phyloP scores from a whole-genome alignment of 2,329 filamentous ascomycete species.

The Raffaelea arxii region DNA sequence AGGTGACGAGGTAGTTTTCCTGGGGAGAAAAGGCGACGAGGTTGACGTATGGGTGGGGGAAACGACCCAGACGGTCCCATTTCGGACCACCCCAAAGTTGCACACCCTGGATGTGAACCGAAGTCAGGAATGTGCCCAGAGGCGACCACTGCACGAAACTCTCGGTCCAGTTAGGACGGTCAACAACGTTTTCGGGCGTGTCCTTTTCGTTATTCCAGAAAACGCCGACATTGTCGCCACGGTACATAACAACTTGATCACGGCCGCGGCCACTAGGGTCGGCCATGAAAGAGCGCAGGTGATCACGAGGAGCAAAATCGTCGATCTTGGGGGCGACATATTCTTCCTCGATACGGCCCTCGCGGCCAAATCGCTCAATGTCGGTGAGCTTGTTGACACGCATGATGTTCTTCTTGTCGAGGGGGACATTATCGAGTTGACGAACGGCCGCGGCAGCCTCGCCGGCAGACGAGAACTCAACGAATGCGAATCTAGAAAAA shows the following conservation, averaged over 20 bases:
- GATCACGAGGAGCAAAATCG: slow-evolving; percentile 84
- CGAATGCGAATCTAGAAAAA: slow-evolving; percentile 67
- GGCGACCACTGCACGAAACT: slow-evolving; percentile 98
- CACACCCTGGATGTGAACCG: slow-evolving; percentile 90
- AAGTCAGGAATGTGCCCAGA: slow-evolving; percentile 85
- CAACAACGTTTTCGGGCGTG: slow-evolving; percentile 75
- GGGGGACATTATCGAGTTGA: slow-evolving; percentile 72
- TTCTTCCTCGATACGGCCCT: slow-evolving; percentile 86
- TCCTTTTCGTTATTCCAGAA: slow-evolving; percentile 99
- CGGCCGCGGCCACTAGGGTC: slow-evolving; percentile 71
- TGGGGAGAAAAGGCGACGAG: slow-evolving; percentile 89
- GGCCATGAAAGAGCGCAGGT: slow-evolving; percentile 85
- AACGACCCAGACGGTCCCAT: slow-evolving; percentile 86
- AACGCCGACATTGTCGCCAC: slow-evolving; percentile 82
- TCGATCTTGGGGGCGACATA: slow-evolving; percentile 76
- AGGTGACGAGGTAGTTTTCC: slow-evolving; percentile 91
- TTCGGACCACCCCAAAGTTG: slow-evolving; percentile 90
- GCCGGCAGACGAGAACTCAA: slow-evolving; percentile 85
- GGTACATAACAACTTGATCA: slow-evolving; percentile 94
- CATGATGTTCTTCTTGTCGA: slow-evolving; percentile 95
- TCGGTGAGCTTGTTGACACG: slow-evolving; percentile 97
- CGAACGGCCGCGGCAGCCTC: slow-evolving; percentile 87
- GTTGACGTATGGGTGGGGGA: slow-evolving; percentile 92
- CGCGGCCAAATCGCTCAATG: slow-evolving; percentile 89
- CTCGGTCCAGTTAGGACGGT: slow-evolving; percentile 94